A percentile compares a stretch with the other conserved stretches of the same genome.
phyloP scores from a whole-genome alignment of 257 asterid species.

The Nicotiana knightiana region DNA sequence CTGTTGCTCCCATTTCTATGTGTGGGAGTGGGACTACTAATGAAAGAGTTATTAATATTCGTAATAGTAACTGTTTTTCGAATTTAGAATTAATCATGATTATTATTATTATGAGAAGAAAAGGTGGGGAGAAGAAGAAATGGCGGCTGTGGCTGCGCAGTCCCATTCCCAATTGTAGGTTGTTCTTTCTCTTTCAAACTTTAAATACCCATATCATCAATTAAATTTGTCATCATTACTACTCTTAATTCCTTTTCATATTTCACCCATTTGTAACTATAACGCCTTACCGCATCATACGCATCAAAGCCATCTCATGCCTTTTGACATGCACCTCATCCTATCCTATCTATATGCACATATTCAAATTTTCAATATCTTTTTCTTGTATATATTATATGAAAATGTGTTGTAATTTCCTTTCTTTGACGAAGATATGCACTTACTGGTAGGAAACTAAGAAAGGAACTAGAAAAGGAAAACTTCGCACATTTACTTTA shows the following conservation, averaged over 20 bases:
- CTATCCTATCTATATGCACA: background rate
- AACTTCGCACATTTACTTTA: rapidly evolving
- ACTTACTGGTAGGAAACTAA: background rate
- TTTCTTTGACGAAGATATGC: background rate
- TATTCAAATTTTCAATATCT: too few species aligned
- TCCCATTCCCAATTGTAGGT: background rate
- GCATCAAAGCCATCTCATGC: background rate
- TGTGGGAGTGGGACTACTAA: conserved; percentile 8
- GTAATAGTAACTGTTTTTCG: background rate
- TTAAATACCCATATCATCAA: background rate
- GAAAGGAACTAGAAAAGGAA: too few species aligned
- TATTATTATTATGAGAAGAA: conserved; percentile 4
- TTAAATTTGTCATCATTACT: conserved; percentile 30
- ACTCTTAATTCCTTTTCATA: conserved; percentile 17
- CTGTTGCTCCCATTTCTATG: background rate
- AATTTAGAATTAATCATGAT: conserved; percentile 9
- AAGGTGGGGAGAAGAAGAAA: conserved; percentile 18
- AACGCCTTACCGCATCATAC: background rate
- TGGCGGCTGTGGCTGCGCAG: conserved; percentile 87
- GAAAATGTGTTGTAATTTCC: background rate
- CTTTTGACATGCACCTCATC: background rate
- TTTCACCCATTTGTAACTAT: background rate
- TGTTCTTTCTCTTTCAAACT: background rate
- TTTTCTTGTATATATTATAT: too few species aligned
- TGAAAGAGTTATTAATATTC: conserved; percentile 4